Conservation (phyloP, 495 filamentous ascomycete species). For the Lophiotrema nucula region DNA sequence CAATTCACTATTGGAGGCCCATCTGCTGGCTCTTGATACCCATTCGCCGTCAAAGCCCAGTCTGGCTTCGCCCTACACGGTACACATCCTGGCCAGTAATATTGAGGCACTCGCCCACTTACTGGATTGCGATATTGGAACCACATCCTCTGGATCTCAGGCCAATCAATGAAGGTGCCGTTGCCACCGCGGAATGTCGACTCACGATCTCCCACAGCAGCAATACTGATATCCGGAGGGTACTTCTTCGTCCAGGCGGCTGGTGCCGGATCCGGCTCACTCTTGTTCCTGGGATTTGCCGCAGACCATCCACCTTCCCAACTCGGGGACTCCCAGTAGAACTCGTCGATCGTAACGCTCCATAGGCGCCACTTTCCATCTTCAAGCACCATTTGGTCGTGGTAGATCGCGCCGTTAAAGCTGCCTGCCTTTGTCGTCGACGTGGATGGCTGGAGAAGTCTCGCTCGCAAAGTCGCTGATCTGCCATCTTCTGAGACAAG, state of each 20-base stretch:
- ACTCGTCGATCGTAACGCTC: constrained; percentile 30
- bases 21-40: constrained; percentile 24
- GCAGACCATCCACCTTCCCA: constrained; percentile 24
- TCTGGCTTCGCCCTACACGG: constrained; percentile 17
- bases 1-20: constrained; percentile 7
- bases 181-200: constrained; percentile 10
- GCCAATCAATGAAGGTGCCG: constrained; percentile 20
- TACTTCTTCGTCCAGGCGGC: constrained; percentile 16
- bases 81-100: constrained; percentile 26
- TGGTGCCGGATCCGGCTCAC: constrained; percentile 11
- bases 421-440: constrained; percentile 7
- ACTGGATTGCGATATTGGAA: constrained; percentile 28
- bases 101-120: constrained; percentile 21
- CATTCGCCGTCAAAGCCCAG: constrained; percentile 22
- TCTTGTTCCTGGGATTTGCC: constrained; percentile 10
- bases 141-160: constrained; percentile 29
- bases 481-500: constrained; percentile 27
- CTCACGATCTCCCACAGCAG: constrained; percentile 16
- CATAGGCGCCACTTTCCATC: constrained; percentile 26
- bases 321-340: constrained; percentile 23
- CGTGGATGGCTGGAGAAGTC: constrained; percentile 21
- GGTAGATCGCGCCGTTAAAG: constrained; percentile 28
- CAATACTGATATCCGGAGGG: constrained; percentile 16
- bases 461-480: constrained; percentile 21
- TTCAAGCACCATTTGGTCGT: constrained; percentile 28